These are phyloP conservation scores for Fagus sylvatica DNA, from an alignment of 306 rosid genomes.

Conservation along the genomic window DNA sequence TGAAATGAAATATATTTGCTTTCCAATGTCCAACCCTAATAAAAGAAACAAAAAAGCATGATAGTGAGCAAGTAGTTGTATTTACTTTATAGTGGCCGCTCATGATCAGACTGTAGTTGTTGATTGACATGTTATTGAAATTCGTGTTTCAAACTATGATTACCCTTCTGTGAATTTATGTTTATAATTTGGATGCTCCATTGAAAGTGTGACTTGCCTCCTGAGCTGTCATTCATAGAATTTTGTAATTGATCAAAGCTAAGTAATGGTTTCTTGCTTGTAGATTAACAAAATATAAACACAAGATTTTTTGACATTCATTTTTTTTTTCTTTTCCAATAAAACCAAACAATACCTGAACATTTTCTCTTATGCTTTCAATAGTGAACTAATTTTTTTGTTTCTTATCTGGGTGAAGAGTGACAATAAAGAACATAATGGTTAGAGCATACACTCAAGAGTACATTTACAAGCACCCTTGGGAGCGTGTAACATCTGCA, in stretches of 20 bases:
- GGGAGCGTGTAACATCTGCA: slow-evolving; percentile 90
- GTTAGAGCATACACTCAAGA: slow-evolving; percentile 85
- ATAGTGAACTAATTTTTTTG: background rate
- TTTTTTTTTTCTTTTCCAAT: too few species aligned
- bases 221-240: background rate
- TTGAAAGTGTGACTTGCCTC: background rate
- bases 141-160: background rate
- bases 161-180: background rate
- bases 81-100: background rate
- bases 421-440: slow-evolving; percentile 38
- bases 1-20: background rate
- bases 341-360: background rate
- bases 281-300: background rate
- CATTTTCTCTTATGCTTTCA: background rate
- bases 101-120: background rate
- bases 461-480: slow-evolving; percentile 81
- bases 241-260: background rate
- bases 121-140: background rate
- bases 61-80: background rate
- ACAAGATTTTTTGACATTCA: too few species aligned
- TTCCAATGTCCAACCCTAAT: background rate
- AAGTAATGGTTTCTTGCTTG: background rate
- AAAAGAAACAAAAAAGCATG: background rate
- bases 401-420: slow-evolving; percentile 13
- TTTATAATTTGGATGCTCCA: background rate